Evolutionary conservation across 768 basidiomycete genomes (phyloP), one percentile per base, ranked within the genome.

Genomic region (Albatrellus ellisii): DNA sequence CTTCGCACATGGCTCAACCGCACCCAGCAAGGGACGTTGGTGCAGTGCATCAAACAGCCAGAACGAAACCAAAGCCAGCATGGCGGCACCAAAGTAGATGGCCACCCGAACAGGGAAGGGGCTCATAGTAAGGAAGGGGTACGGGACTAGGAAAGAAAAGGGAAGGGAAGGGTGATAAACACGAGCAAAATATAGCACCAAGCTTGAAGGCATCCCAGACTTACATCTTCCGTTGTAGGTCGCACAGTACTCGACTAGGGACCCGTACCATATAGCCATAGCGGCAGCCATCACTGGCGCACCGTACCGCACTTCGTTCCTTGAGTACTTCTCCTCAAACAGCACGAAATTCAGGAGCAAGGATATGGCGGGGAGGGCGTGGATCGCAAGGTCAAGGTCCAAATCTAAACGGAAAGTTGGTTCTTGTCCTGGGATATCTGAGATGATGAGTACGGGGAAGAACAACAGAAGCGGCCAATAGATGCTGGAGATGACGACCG

Each of bases 121-220:
- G 53, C 69, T 77, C 14, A 77, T 50, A 0, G 76, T 83, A 44
- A 90, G 63, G 62, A 90, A 89, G 0, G 87, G 87, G 59, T 90
- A 89, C 21, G 86, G 83, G 62, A 87, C 82, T 83, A 29, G 17
- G 27, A 22, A 46, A 25, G 44, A 36, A 25, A n/a, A 39, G 52
- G 38, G 31, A 15, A 24, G 9, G 32, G 28, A 22, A 29, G 10
- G 29, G 17, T 17, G 34, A 22, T n/a, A 21, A 24, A 21, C 22
- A 32, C 9, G 26, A 4, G 29, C 20, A 24, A 6, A 28, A 38
- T 10, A 34, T 20, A 14, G 42, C 21, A 10, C 29, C 1, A 9
- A n/a, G 14, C 10, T n/a, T n/a, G n/a, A n/a, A n/a, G n/a, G n/a
- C n/a, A n/a, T n/a, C n/a, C n/a, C n/a, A n/a, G n/a, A 69, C 77